Conservation (phyloP, 2,329 filamentous ascomycete genomes). For the Tolypocladium album region DNA sequence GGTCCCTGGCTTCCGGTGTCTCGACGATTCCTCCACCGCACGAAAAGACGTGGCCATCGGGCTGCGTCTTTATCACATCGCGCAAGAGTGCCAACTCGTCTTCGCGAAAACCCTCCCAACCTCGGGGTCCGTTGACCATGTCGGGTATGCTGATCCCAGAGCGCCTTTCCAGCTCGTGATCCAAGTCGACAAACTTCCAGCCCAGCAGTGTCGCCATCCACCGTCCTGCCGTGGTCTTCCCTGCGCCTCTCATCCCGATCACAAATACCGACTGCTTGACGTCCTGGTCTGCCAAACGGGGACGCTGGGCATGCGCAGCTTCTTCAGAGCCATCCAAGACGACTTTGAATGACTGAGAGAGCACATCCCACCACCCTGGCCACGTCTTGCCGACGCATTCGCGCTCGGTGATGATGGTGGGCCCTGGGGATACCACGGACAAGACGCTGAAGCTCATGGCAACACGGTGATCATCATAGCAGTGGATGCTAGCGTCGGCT, state of each 20-base stretch:
- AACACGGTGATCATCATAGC: conserved; percentile 95
- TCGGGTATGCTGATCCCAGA: conserved; percentile 73
- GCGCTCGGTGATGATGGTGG: conserved; percentile 73
- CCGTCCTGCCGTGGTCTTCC: conserved; percentile 85
- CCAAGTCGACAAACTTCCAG: conserved; percentile 75
- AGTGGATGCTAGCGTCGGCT: conserved; percentile 63
- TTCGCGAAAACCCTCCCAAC: conserved; percentile 82
- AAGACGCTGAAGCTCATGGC: conserved; percentile 98
- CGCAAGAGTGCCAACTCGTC: conserved; percentile 68
- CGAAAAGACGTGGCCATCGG: conserved; percentile 72
- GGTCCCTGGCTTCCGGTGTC: conserved; percentile 63
- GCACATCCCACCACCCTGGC: conserved; percentile 96
- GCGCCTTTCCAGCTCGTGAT: conserved; percentile 71
- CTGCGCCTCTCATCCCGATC: conserved; percentile 94
- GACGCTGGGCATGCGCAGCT: conserved; percentile 6
- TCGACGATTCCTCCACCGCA: conserved; percentile 94
- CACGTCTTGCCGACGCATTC: conserved; percentile 96
- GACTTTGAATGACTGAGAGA: conserved; percentile 69
- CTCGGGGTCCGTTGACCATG: conserved; percentile 58
- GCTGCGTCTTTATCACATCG: conserved; percentile 62
- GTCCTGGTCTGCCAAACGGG: background rate
- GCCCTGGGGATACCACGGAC: conserved; percentile 56
- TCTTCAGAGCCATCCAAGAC: conserved; percentile 64
- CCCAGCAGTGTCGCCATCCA: conserved; percentile 72
- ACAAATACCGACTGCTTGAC: conserved; percentile 69